A percentile compares a stretch with the other conserved stretches of the same genome.
Conservation (phyloP, 2,329 filamentous ascomycete species). For the Hypoxylon sp. region DNA sequence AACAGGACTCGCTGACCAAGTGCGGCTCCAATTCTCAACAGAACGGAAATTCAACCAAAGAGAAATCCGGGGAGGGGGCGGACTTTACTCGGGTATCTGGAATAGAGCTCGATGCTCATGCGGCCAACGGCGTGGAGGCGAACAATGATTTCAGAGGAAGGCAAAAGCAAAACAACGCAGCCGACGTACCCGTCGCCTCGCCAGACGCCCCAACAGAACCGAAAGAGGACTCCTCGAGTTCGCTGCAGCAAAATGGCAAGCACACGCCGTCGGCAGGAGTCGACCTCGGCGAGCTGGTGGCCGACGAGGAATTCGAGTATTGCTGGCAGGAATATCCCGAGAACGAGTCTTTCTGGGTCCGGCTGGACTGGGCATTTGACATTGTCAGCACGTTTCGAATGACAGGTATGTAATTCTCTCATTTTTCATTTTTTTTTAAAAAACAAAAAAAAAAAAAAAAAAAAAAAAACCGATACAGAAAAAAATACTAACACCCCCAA, state of each 20-base stretch:
- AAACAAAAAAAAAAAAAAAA: too few relatives aligned
- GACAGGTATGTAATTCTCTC: conserved; percentile 53
- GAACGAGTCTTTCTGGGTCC: conserved; percentile 55
- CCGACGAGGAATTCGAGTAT: conserved; percentile 54
- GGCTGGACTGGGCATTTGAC: conserved; percentile 64
- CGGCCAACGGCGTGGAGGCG: neutral
- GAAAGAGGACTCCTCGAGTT: conserved; percentile 1
- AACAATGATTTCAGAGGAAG: conserved; percentile 12
- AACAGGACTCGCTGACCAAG: neutral
- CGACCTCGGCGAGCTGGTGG: conserved; percentile 25
- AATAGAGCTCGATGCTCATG: conserved; percentile 6
- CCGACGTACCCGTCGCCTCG: neutral
- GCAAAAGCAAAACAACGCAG: neutral
- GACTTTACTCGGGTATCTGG: conserved; percentile 4
- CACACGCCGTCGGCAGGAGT: neutral
- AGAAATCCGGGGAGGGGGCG: neutral
- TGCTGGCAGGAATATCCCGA: conserved; percentile 68
- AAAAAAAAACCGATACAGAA: neutral
- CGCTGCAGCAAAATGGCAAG: conserved; percentile 6
- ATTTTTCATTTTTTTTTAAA: too few relatives aligned
- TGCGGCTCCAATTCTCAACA: neutral
- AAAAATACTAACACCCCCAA: conserved; percentile 33
- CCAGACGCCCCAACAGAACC: conserved; percentile 1
- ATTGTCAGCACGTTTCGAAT: conserved; percentile 63
- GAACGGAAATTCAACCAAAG: neutral